phyloP scores from a whole-genome alignment of 208 protist species.

The Trypanosoma platydactyli region DNA sequence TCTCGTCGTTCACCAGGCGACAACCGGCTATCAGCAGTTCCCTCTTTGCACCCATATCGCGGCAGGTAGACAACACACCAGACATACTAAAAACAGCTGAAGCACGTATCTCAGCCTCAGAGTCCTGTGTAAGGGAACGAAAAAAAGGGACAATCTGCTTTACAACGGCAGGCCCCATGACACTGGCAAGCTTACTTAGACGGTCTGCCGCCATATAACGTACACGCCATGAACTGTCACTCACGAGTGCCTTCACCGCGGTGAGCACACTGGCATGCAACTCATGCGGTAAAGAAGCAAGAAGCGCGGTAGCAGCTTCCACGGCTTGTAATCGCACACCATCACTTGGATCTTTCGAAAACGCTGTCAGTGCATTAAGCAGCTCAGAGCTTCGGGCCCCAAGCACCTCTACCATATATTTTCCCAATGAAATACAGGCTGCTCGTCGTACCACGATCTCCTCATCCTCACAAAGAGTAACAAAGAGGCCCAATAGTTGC shows the following conservation, averaged over 20 bases:
- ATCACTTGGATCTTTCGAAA: conserved; percentile 96
- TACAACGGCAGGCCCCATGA: conserved; percentile 63
- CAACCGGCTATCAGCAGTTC: conserved; percentile 78
- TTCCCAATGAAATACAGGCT: conserved; percentile 91
- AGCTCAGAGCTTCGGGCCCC: conserved; percentile 80
- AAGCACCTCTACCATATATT: conserved; percentile 68
- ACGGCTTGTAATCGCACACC: conserved; percentile 96
- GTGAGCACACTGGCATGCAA: conserved; percentile 86
- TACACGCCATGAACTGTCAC: conserved; percentile 97
- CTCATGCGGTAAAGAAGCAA: conserved; percentile 76
- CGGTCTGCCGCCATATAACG: conserved; percentile 97
- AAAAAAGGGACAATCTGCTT: conserved; percentile 75
- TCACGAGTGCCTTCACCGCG: conserved; percentile 61
- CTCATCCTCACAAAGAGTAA: conserved; percentile 94
- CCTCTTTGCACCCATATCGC: conserved; percentile 53
- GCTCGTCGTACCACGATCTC: conserved; percentile 97
- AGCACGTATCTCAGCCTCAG: conserved; percentile 85
- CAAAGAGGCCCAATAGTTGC: conserved; percentile 61
- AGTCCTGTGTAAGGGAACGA: conserved; percentile 73
- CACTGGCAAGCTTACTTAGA: conserved; percentile 74
- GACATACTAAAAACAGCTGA: conserved; percentile 84
- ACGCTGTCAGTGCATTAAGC: conserved; percentile 84
- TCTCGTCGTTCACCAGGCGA: conserved; percentile 68
- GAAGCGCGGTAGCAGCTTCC: conserved; percentile 88
- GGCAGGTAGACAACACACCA: conserved; percentile 55